Percentiles rank a stretch among this genome's conserved stretches.
Conservation (phyloP, 257 asterid species). For the Ilex asprella region DNA sequence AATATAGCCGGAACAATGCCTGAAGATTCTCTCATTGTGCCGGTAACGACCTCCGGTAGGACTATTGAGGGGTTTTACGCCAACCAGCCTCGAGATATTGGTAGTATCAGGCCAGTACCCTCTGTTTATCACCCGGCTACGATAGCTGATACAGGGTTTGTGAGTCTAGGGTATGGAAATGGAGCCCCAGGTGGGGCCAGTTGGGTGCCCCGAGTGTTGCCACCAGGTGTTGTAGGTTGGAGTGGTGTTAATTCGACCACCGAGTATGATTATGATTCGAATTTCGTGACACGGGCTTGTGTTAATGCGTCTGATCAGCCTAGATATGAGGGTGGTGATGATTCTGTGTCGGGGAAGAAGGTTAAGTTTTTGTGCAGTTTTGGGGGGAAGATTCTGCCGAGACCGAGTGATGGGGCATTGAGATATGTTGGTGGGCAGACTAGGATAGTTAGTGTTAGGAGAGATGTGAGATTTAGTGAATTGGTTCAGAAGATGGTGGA, state of each 20-base stretch:
- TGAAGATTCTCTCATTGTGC: slow-evolving; percentile 65
- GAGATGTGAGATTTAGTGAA: slow-evolving; percentile 52
- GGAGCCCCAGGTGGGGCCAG: slow-evolving; percentile 42
- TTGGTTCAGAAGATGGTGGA: slow-evolving; percentile 63
- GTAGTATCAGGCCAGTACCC: slow-evolving; percentile 46
- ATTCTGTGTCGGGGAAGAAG: slow-evolving; percentile 60
- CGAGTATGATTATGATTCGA: slow-evolving; percentile 29
- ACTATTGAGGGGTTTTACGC: slow-evolving; percentile 59
- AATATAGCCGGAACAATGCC: slow-evolving; percentile 43
- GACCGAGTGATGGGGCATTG: slow-evolving; percentile 78
- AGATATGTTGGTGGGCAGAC: slow-evolving; percentile 98
- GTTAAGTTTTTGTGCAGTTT: slow-evolving; percentile 89
- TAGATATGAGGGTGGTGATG: slow-evolving; percentile 69
- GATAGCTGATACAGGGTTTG: slow-evolving; percentile 42
- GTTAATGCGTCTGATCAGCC: slow-evolving; percentile 50
- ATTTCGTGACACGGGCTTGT: slow-evolving; percentile 22
- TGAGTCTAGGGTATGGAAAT: slow-evolving; percentile 48
- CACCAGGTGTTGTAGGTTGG: slow-evolving; percentile 27
- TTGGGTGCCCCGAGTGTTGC: slow-evolving; percentile 60
- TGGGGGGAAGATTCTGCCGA: slow-evolving; percentile 91
- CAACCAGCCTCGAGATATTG: slow-evolving; percentile 34
- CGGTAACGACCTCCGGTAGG: slow-evolving; percentile 50
- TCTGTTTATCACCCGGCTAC: slow-evolving; percentile 53
- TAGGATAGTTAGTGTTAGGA: slow-evolving; percentile 70
- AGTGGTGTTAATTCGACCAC: slow-evolving; percentile 28